phyloP scores from a whole-genome alignment of 805 yeast genomes.

The Saturnispora besseyi region DNA sequence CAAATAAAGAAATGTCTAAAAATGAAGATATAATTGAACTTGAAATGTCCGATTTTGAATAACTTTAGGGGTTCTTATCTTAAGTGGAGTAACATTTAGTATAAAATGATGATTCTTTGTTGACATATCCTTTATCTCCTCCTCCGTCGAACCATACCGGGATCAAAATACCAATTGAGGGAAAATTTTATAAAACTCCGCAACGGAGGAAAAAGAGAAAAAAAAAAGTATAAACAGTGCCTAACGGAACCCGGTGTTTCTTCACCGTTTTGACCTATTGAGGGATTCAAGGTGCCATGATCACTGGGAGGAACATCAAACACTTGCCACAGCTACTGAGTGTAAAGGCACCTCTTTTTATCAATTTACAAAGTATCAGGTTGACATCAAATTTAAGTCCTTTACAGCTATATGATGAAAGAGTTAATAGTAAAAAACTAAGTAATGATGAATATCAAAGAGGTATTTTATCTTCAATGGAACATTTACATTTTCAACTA shows the following conservation, averaged over 20 bases:
- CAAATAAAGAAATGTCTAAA: slow-evolving; percentile 2
- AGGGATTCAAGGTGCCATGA: not conserved
- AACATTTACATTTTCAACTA: slow-evolving; percentile 49
- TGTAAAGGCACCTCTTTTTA: not conserved
- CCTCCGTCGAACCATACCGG: no score
- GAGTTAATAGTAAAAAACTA: slow-evolving; percentile 34
- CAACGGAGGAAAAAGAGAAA: not conserved
- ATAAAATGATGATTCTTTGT: no score
- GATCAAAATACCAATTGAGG: no score
- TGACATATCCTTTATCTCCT: no score
- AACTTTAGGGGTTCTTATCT: not conserved
- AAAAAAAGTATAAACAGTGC: not conserved
- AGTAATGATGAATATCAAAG: slow-evolving; percentile 78
- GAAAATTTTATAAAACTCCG: not conserved
- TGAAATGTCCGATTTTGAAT: slow-evolving; percentile 29
- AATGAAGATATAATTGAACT: slow-evolving; percentile 59
- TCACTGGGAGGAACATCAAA: not conserved
- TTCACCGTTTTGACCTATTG: not conserved
- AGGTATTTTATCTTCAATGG: slow-evolving; percentile 53
- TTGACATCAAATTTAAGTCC: slow-evolving; percentile 20
- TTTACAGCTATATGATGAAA: slow-evolving; percentile 21
- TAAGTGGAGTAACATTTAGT: no score
- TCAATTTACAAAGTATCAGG: not conserved
- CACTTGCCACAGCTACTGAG: not conserved
- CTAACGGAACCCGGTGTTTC: not conserved